Conservation (phyloP, 2,329 filamentous ascomycete genomes). For the Thyridium curvatum region DNA sequence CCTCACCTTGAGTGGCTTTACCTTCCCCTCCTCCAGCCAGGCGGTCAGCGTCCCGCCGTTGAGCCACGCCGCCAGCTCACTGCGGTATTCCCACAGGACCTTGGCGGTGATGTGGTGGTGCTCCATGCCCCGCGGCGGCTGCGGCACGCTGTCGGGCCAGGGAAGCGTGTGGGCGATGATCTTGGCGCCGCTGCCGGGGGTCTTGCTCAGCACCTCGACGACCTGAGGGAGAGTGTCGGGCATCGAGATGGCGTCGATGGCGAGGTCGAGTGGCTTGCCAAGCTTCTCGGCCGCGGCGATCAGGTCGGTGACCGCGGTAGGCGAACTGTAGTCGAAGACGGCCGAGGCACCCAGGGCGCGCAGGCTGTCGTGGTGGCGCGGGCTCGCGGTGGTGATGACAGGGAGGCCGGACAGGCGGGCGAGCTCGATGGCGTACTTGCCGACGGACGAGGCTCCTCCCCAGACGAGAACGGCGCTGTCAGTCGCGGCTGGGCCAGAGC, state of each 20-base stretch:
- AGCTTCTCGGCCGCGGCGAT: slow-evolving; percentile 10
- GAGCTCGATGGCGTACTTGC: slow-evolving; percentile 27
- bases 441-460: slow-evolving; percentile 9
- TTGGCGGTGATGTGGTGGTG: neutral
- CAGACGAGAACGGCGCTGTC: slow-evolving; percentile 6
- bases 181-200: neutral
- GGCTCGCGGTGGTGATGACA: slow-evolving; percentile 37
- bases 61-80: too few species aligned
- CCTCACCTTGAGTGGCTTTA: too few species aligned
- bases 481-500: slow-evolving; percentile 1
- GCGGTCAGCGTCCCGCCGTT: too few species aligned
- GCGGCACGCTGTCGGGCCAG: neutral
- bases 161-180: neutral
- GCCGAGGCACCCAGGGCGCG: slow-evolving; percentile 32
- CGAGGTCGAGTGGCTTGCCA: neutral
- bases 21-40: too few species aligned
- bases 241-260: neutral
- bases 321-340: slow-evolving; percentile 36
- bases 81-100: neutral
- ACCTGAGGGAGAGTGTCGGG: slow-evolving; percentile 4
- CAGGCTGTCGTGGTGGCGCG: slow-evolving; percentile 33
- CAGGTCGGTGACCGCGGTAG: slow-evolving; percentile 21
- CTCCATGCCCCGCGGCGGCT: neutral
- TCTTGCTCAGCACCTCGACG: neutral
- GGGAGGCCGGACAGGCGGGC: slow-evolving; percentile 23